Evolutionary conservation across 306 rosid genomes (phyloP).

Genomic region (Amphicarpaea edgeworthii): DNA sequence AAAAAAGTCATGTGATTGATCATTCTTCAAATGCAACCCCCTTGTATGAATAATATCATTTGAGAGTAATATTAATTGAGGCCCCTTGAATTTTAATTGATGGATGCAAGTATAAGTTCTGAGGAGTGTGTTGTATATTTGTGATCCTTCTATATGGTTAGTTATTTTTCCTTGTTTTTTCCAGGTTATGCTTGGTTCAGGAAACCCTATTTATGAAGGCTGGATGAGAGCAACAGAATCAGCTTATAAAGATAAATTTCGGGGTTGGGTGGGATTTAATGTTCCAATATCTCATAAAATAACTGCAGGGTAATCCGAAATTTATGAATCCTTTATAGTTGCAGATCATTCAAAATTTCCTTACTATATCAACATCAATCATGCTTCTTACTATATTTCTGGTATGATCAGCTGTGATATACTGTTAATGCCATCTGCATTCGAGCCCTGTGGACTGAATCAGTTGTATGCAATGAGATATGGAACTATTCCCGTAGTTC

Average conservation of each 20-base stretch:
- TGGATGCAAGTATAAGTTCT: constrained; percentile 32
- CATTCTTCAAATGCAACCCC: constrained; percentile 27
- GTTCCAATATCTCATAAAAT: constrained; percentile 88
- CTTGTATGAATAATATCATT: constrained; percentile 39
- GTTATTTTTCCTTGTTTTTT: constrained; percentile 36
- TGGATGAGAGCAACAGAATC: constrained; percentile 92
- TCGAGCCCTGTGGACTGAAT: constrained; percentile 93
- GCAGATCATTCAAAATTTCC: constrained; percentile 45
- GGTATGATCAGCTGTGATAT: constrained; percentile 77
- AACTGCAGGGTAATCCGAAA: constrained; percentile 81
- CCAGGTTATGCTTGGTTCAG: constrained; percentile 96
- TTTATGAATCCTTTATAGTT: constrained; percentile 55
- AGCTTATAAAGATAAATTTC: constrained; percentile 68
- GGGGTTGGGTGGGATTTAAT: constrained; percentile 95
- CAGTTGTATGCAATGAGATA: constrained; percentile 95
- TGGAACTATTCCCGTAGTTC: constrained; percentile 94
- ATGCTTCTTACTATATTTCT: constrained; percentile 45
- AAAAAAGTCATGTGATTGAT: not conserved
- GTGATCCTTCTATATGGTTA: constrained; percentile 20
- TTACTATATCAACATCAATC: constrained; percentile 12
- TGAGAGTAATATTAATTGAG: constrained; percentile 22
- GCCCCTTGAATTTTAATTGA: constrained; percentile 23
- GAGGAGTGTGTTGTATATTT: constrained; percentile 28
- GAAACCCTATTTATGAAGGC: constrained; percentile 65
- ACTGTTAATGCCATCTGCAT: constrained; percentile 86